phyloP scores from a whole-genome alignment of 768 basidiomycete genomes.

The Leccinum rimulosum region DNA sequence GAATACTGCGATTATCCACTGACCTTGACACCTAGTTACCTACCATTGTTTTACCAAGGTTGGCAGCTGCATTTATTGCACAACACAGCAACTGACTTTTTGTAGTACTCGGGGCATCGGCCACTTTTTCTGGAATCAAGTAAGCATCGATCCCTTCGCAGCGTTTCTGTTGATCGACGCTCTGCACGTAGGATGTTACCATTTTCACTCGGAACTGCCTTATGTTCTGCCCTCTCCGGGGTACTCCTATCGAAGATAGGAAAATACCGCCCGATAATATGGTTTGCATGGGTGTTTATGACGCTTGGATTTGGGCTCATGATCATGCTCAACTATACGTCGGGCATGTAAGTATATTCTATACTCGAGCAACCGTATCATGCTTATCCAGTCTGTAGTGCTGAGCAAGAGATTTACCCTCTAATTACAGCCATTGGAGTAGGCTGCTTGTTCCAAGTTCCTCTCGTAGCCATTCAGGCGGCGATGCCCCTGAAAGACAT shows the following conservation, averaged over 20 bases:
- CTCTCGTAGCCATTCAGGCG: constrained; percentile 74
- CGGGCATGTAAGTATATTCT: constrained; percentile 31
- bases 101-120: constrained; percentile 64
- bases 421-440: constrained; percentile 64
- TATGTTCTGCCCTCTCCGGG: constrained; percentile 56
- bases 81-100: constrained; percentile 7
- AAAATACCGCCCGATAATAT: constrained; percentile 60
- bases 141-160: constrained; percentile 26
- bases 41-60: constrained; percentile 74
- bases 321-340: constrained; percentile 61
- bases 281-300: constrained; percentile 55
- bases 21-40: constrained; percentile 37
- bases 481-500: constrained; percentile 87
- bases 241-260: constrained; percentile 55
- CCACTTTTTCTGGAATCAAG: constrained; percentile 68
- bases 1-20: background rate
- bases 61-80: background rate
- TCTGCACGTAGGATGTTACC: constrained; percentile 58
- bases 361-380: background rate
- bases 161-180: background rate
- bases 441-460: constrained; percentile 65
- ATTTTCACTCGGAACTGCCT: constrained; percentile 60
- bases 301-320: constrained; percentile 71
- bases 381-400: constrained; percentile 38
- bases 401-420: constrained; percentile 60